Evolutionary conservation across 176 grass and related monocot species (phyloP).

Genomic region (Sorghum bicolor): Sorghum_bicolor_NCBIv3 NC_012876.2:5416501-5417000

Average conservation of each 20-base stretch:
- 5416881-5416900: not conserved
- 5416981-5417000: not conserved
- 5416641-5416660: slow-evolving; percentile 11
- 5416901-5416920: not conserved
- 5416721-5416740: not conserved
- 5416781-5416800: not conserved
- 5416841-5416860: not conserved
- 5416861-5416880: too few species aligned
- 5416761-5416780: not conserved
- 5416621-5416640: not conserved
- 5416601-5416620: not conserved
- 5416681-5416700: slow-evolving; percentile 97
- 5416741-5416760: not conserved
- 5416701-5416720: slow-evolving; percentile 14
- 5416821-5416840: not conserved
- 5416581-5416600: not conserved
- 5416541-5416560: not conserved
- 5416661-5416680: slow-evolving; percentile 55
- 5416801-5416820: not conserved
- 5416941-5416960: not conserved
- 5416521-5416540: too few species aligned
- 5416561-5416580: not conserved
- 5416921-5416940: not conserved
- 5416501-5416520: too few species aligned
- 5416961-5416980: not conserved